Evolutionary conservation across 2,329 filamentous ascomycete species (phyloP).

Genomic region (Beauveria sp.): DNA sequence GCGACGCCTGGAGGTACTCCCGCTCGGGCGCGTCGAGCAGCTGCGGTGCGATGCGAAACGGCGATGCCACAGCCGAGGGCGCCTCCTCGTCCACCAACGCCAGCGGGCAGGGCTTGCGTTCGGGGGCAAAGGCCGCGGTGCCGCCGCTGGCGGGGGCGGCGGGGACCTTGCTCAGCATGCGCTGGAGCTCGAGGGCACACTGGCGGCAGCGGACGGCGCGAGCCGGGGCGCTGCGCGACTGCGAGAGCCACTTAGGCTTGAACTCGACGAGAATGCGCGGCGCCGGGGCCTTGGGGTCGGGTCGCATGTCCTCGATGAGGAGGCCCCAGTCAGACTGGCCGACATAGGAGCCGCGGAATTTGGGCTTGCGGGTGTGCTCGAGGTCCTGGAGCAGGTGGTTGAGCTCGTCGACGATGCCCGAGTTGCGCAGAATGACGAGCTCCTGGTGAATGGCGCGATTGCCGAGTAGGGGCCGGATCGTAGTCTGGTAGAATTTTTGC

Average conservation of each 20-base stretch:
- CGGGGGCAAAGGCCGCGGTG: constrained; percentile 22
- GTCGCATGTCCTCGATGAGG: constrained; percentile 65
- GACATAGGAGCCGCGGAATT: constrained; percentile 41
- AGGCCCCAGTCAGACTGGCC: constrained; percentile 57
- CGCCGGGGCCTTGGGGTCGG: constrained; percentile 10
- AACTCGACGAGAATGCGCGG: constrained; percentile 54
- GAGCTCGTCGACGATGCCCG: constrained; percentile 34
- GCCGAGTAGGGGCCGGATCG: constrained; percentile 28
- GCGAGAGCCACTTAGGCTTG: constrained; percentile 78
- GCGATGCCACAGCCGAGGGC: constrained; percentile 34
- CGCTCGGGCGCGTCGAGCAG: constrained; percentile 22
- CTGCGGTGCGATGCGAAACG: constrained; percentile 32
- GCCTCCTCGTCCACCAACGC: constrained; percentile 49
- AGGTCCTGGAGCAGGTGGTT: constrained; percentile 45
- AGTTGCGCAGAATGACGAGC: constrained; percentile 28
- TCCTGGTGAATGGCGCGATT: constrained; percentile 29
- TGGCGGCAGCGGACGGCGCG: constrained; percentile 62
- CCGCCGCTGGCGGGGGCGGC: constrained; percentile 4
- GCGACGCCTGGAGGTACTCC: constrained; percentile 19
- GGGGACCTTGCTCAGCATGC: constrained; percentile 23
- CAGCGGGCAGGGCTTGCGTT: constrained; percentile 53
- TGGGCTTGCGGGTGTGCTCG: constrained; percentile 37
- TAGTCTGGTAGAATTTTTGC: constrained; percentile 28
- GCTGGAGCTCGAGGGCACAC: constrained; percentile 50
- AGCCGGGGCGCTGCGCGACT: constrained; percentile 63